phyloP scores from a whole-genome alignment of 169 alveolate species.

The Pseudocohnilembus persalinus region DNA sequence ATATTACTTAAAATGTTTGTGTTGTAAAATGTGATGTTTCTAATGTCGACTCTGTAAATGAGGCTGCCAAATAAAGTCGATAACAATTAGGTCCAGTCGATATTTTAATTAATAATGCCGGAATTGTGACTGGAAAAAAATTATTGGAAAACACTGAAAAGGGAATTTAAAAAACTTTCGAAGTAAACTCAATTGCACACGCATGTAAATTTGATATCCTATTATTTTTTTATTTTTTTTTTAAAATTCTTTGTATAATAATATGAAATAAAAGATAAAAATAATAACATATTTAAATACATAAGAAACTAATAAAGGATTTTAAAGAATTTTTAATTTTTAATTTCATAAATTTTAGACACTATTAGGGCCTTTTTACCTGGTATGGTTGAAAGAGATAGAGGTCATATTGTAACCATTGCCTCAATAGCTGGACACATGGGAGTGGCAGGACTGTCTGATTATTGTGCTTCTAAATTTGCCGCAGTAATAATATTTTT shows the following conservation, averaged over 20 bases:
- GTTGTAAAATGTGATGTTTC: constrained; percentile 68
- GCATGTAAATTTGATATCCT: constrained; percentile 1
- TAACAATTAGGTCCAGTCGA: constrained; percentile 49
- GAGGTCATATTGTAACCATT: constrained; percentile 76
- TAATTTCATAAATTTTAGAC: not conserved
- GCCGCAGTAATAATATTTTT: constrained; percentile 47
- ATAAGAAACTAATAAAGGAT: too few relatives aligned
- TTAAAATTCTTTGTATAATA: too few relatives aligned
- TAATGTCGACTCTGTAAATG: constrained; percentile 32
- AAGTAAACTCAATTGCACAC: constrained; percentile 62
- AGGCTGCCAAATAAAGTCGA: constrained; percentile 40
- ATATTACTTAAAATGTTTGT: not conserved
- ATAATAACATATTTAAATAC: not conserved
- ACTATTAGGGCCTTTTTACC: constrained; percentile 69
- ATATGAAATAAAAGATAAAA: too few relatives aligned
- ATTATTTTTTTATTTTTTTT: too few relatives aligned
- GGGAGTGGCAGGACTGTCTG: constrained; percentile 62
- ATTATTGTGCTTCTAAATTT: constrained; percentile 70
- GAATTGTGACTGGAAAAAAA: constrained; percentile 69
- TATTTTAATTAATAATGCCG: constrained; percentile 66
- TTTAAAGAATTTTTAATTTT: too few relatives aligned
- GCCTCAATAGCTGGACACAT: constrained; percentile 66
- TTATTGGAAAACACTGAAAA: constrained; percentile 47
- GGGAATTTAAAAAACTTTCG: constrained; percentile 51
- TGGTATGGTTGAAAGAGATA: constrained; percentile 51